phyloP scores from a whole-genome alignment of 202 grass and related monocot species.

The Panicum virgatum region DNA sequence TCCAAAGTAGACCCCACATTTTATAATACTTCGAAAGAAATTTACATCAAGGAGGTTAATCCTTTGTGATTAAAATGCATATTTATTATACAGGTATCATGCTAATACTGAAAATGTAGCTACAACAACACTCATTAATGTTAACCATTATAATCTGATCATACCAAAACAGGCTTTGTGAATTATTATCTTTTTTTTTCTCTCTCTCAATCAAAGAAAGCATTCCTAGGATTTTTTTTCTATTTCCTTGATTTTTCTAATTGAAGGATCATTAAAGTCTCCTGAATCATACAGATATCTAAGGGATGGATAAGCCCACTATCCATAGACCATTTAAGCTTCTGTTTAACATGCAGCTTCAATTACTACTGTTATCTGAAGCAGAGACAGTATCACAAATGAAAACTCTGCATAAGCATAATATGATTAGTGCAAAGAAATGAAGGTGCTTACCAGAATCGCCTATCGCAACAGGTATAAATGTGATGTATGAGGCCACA shows the following conservation, averaged over 20 bases:
- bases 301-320: background rate
- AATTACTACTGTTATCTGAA: background rate
- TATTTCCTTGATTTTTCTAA: background rate
- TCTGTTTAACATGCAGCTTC: background rate
- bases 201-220: too few relatives aligned
- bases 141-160: too few relatives aligned
- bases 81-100: background rate
- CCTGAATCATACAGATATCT: background rate
- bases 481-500: constrained; percentile 29
- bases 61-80: background rate
- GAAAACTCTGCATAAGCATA: background rate
- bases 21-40: background rate
- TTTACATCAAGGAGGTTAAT: background rate
- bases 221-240: background rate
- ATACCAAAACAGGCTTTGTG: background rate
- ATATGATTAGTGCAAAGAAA: background rate
- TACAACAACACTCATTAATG: background rate
- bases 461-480: constrained; percentile 3
- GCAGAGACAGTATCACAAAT: background rate
- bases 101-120: background rate
- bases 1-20: background rate
- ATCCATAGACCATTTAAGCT: background rate
- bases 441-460: constrained; percentile 25
- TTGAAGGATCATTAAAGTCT: background rate
- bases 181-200: background rate